Conservation (phyloP, 2,329 filamentous ascomycete species). For the Dothideomycetes sp. region DNA sequence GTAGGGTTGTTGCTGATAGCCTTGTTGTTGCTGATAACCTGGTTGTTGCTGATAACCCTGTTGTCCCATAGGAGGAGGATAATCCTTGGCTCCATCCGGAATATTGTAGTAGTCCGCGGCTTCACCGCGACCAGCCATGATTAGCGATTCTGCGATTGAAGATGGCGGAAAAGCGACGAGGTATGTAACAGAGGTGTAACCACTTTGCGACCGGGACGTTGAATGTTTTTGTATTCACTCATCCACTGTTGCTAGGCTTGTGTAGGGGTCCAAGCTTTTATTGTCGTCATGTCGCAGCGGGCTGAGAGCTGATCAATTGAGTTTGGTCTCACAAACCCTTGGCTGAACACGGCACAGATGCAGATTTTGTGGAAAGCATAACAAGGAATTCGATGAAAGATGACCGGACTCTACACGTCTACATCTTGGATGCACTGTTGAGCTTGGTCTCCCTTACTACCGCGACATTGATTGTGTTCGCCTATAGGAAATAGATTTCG, state of each 20-base stretch:
- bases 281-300: slow-evolving; percentile 3
- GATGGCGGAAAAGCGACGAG: not conserved
- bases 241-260: slow-evolving; percentile 4
- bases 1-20: slow-evolving; percentile 20
- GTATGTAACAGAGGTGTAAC: slow-evolving; percentile 1
- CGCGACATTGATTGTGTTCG: no score
- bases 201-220: not conserved
- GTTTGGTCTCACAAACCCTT: no score
- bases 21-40: slow-evolving; percentile 21
- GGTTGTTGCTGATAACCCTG: slow-evolving; percentile 23
- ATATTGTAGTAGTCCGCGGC: slow-evolving; percentile 32
- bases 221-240: slow-evolving; percentile 13
- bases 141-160: slow-evolving; percentile 9
- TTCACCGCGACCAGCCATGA: slow-evolving; percentile 22
- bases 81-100: slow-evolving; percentile 16
- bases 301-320: no score
- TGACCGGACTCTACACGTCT: no score
- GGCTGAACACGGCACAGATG: no score
- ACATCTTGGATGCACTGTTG: no score
- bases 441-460: no score
- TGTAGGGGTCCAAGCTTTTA: slow-evolving; percentile 1
- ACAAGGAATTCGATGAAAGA: no score
- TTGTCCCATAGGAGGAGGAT: slow-evolving; percentile 13
- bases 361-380: no score
- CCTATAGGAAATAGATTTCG: no score